A percentile compares a stretch with the other conserved stretches of the same genome.
These are phyloP conservation scores for Sapria himalayana DNA, from an alignment of 345 rosid genomes.

Conservation along the genomic window DNA sequence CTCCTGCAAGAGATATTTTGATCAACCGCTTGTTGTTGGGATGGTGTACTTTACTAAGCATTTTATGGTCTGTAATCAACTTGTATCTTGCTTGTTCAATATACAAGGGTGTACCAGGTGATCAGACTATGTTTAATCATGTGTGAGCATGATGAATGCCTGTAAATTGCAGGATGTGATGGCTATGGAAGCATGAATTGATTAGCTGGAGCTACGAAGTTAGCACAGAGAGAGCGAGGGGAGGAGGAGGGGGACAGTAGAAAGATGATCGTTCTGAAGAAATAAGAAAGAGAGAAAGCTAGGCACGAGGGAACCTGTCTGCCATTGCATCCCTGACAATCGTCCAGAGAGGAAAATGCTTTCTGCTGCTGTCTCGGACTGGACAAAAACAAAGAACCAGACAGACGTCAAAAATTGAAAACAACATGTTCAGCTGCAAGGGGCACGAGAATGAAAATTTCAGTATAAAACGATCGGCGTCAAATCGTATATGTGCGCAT, in stretches of 20 bases:
- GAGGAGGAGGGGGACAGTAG: no score
- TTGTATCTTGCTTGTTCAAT: no score
- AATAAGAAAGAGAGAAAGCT: not conserved
- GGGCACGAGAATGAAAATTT: not conserved
- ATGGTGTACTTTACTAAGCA: not conserved
- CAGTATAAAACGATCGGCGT: not conserved
- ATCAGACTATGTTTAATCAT: no score
- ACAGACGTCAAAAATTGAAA: not conserved
- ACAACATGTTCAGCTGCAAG: not conserved
- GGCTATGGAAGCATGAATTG: no score
- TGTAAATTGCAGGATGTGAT: no score
- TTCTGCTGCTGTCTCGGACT: conserved; percentile 23
- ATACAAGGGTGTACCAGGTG: no score
- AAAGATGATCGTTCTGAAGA: not conserved
- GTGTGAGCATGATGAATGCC: no score
- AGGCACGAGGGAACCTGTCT: conserved; percentile 24
- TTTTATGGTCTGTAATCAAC: no score
- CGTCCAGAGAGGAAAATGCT: conserved; percentile 15
- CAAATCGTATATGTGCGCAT: conserved; percentile 6
- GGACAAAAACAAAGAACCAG: conserved; percentile 7
- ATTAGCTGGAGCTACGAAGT: no score
- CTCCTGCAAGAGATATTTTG: conserved; percentile 12
- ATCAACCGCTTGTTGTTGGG: conserved; percentile 1
- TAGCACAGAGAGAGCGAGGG: no score
- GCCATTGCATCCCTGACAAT: conserved; percentile 13